phyloP scores from a whole-genome alignment of 139 green algal species.

The Chlamydomonas eustigma region DNA sequence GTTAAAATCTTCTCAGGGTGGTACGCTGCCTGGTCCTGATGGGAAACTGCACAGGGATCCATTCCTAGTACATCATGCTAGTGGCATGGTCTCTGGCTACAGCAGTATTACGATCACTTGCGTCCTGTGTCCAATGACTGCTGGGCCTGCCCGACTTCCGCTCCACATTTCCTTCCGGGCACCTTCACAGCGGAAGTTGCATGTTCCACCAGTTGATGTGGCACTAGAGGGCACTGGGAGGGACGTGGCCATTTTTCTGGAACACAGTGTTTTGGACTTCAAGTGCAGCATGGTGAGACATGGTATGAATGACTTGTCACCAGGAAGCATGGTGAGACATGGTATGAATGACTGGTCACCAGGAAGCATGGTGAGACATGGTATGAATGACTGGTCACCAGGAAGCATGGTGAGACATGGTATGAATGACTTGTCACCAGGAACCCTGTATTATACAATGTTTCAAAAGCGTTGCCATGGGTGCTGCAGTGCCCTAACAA shows the following conservation, averaged over 20 bases:
- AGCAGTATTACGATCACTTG: not conserved
- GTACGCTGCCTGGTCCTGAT: not conserved
- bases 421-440: no score
- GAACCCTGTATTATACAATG: no score
- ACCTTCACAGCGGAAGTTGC: slow-evolving; percentile 21
- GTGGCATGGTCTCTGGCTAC: slow-evolving; percentile 37
- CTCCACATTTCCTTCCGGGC: not conserved
- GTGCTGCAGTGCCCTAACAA: no score
- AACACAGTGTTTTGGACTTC: slow-evolving; percentile 46
- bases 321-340: no score
- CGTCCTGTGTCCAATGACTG: not conserved
- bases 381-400: no score
- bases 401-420: no score
- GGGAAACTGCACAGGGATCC: not conserved
- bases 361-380: no score
- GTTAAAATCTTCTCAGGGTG: no score
- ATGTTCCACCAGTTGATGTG: slow-evolving; percentile 21
- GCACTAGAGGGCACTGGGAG: slow-evolving; percentile 31
- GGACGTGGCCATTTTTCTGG: slow-evolving; percentile 48
- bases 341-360: no score
- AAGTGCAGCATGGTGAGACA: slow-evolving; percentile 36
- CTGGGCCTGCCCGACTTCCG: not conserved
- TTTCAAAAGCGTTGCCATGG: no score
- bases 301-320: not conserved
- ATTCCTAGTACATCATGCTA: slow-evolving; percentile 26